Percentiles rank a stretch among this genome's conserved stretches.
Evolutionary conservation across 2,329 filamentous ascomycete genomes (phyloP).

Genomic region (Malbranchea zuffiana): DNA sequence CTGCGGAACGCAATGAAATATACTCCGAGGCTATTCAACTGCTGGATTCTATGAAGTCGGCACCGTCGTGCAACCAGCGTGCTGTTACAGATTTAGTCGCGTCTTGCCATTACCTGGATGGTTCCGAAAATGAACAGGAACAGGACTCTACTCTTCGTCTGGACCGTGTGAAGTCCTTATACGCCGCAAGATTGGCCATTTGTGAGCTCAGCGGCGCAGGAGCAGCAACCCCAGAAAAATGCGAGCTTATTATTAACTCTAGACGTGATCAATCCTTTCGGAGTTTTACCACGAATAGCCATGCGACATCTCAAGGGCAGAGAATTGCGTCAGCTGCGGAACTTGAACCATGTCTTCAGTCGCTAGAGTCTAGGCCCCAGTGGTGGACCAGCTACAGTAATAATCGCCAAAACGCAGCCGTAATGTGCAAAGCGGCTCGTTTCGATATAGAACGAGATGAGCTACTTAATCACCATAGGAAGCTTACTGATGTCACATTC

Average conservation of each 20-base stretch:
- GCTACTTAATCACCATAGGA: slow-evolving; percentile 30
- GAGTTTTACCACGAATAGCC: background rate
- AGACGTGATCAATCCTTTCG: too few species aligned
- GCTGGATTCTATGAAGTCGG: slow-evolving; percentile 35
- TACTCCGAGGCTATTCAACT: slow-evolving; percentile 35
- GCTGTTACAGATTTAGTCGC: slow-evolving; percentile 43
- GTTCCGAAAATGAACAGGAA: slow-evolving; percentile 19
- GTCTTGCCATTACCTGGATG: slow-evolving; percentile 43
- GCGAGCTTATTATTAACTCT: slow-evolving; percentile 39
- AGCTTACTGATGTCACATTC: slow-evolving; percentile 27
- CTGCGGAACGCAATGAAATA: slow-evolving; percentile 24
- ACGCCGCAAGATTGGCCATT: slow-evolving; percentile 51
- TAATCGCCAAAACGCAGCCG: slow-evolving; percentile 48
- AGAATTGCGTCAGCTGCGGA: slow-evolving; percentile 14
- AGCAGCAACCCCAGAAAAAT: slow-evolving; percentile 41
- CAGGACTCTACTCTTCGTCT: slow-evolving; percentile 23
- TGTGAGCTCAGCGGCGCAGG: slow-evolving; percentile 50
- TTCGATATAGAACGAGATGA: slow-evolving; percentile 46
- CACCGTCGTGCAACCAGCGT: slow-evolving; percentile 43
- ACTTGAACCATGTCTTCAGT: slow-evolving; percentile 43
- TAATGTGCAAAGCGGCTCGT: slow-evolving; percentile 52
- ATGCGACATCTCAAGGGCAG: background rate
- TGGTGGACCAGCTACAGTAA: slow-evolving; percentile 57
- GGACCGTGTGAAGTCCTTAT: slow-evolving; percentile 44
- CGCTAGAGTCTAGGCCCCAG: slow-evolving; percentile 44